Evolutionary conservation across 164 flowering plant genomes (phyloP), one percentile per base, ranked within the genome.

Genomic region (Vitis cinerea): DNA sequence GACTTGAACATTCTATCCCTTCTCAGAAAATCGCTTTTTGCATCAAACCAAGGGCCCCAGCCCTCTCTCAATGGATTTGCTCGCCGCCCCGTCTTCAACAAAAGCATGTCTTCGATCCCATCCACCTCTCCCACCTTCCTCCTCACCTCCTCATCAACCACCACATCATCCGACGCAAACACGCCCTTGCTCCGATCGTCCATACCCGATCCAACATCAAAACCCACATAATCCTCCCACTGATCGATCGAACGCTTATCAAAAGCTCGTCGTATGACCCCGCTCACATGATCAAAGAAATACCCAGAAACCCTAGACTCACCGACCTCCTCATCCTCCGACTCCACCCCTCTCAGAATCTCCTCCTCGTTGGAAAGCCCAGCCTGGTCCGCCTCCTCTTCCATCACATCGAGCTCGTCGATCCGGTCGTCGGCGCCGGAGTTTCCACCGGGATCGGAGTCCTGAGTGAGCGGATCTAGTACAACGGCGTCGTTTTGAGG

Each of bases 41-140:
- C 84, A 67, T 96, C 99, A 71, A 93, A 96, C 98, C 98, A 96
- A 23, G 78, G 77, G 0, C 95, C 94, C 99, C 99, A 96, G 4
- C 93, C 97, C 52, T 91, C 92, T 74, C 97, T 91, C 81, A 93
- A 74, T 0, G 84, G 80, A 10, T 93, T 86, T 10, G 54, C 84
- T 56, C 77, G 78, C 14, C 64, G 16, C 8, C 73, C 76, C 13
- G 64, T 58, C 76, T 88, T 93, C 85, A 96, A 69, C 85, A 96
- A 70, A 63, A 96, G 77, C 1, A 88, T 94, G 60, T 96, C 99
- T 70, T 96, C 99, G 8, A 93, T 68, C 1, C 80, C 74, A 29
- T 9, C 69, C 31, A 93, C 88, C 53, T 80, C 83, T 13, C 69
- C 77, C 70, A 83, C 69, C 72, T 85, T 91, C 73, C 77, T 72